A percentile compares a stretch with the other conserved stretches of the same genome.
Conservation (phyloP, 2,329 filamentous ascomycete genomes). For the Verticillium zaregamsianum region DNA sequence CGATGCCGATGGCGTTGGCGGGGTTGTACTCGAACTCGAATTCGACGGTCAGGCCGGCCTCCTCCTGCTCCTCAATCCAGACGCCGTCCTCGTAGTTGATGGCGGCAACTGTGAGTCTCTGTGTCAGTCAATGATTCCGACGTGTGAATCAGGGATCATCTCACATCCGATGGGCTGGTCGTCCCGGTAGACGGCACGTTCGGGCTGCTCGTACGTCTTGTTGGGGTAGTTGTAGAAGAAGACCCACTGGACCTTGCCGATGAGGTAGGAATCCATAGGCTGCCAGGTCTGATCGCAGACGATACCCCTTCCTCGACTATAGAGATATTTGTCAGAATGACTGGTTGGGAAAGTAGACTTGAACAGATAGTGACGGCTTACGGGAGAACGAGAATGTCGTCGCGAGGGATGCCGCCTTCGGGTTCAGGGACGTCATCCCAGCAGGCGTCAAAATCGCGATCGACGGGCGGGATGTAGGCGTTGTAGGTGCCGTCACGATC, state of each 20-base stretch:
- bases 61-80: conserved; percentile 4
- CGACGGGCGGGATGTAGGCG: neutral
- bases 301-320: conserved; percentile 1
- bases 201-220: conserved; percentile 3
- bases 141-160: neutral
- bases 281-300: conserved; percentile 3
- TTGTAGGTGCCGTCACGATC: neutral
- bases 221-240: conserved; percentile 7
- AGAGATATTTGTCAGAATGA: neutral
- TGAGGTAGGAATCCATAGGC: conserved; percentile 1
- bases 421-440: neutral
- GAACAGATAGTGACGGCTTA: neutral
- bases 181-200: conserved; percentile 1
- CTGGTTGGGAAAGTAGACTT: no score
- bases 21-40: conserved; percentile 2
- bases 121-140: no score
- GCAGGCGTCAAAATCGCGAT: conserved; percentile 1
- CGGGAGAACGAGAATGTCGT: conserved; percentile 3
- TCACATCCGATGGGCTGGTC: conserved; percentile 5
- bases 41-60: neutral
- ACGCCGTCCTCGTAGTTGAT: conserved; percentile 4
- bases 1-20: neutral
- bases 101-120: neutral
- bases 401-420: neutral
- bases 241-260: conserved; percentile 6